Evolutionary conservation across 1,284 basidiomycete species (phyloP).

Genomic region (Irpex rosettiformis): DNA sequence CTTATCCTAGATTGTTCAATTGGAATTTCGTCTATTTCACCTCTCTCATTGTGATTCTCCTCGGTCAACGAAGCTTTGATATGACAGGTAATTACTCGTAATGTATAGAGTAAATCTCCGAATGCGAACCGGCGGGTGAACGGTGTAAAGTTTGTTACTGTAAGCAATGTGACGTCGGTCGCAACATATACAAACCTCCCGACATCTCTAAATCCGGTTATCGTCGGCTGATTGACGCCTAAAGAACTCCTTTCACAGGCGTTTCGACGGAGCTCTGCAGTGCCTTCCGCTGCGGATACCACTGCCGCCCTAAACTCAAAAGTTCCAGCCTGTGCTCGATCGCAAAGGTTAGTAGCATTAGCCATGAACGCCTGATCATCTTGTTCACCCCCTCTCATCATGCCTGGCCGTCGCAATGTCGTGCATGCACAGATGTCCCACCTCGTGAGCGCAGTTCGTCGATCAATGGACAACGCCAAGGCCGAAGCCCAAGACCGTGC

Average conservation of each 20-base stretch:
- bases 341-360: not conserved
- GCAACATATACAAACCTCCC: no score
- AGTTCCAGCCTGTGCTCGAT: not conserved
- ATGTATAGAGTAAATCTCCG: no score
- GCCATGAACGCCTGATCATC: not conserved
- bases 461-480: conserved; percentile 13
- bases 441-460: conserved; percentile 13
- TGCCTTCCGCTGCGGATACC: not conserved
- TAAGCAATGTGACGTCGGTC: no score
- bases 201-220: no score
- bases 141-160: no score
- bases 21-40: no score
- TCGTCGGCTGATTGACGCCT: no score
- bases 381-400: not conserved
- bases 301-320: not conserved
- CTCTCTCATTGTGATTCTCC: no score
- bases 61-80: no score
- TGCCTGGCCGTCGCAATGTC: conserved; percentile 18
- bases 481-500: conserved; percentile 11
- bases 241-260: not conserved
- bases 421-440: conserved; percentile 13
- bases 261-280: not conserved
- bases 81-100: no score
- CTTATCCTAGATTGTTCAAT: no score
- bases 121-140: no score